These are phyloP conservation scores for Cryptomeria japonica DNA, from an alignment of 75 land plant species.

Conservation along the genomic window DNA sequence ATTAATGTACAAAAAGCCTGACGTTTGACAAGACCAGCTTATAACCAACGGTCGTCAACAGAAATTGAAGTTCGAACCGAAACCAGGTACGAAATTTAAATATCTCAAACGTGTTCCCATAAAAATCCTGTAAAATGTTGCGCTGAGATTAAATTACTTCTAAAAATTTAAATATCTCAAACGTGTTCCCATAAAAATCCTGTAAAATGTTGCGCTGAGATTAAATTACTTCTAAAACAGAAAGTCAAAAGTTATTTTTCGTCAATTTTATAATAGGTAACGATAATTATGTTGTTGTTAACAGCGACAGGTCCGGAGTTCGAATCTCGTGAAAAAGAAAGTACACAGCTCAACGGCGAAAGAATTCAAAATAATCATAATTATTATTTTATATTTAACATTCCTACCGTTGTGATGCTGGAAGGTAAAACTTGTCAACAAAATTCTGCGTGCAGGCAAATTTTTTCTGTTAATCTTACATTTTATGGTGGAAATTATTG, in stretches of 20 bases:
- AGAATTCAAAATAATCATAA: background rate
- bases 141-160: too few species aligned
- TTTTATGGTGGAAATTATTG: background rate
- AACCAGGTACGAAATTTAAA: too few species aligned
- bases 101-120: too few species aligned
- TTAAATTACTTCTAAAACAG: background rate
- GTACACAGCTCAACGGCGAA: background rate
- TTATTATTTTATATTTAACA: background rate
- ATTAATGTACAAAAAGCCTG: background rate
- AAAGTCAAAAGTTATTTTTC: background rate
- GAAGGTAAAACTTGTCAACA: too few species aligned
- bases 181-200: too few species aligned
- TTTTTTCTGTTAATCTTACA: background rate
- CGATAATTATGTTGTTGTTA: background rate
- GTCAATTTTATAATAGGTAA: background rate
- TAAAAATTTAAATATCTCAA: too few species aligned
- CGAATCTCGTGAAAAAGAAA: background rate
- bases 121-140: too few species aligned
- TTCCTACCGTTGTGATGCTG: background rate
- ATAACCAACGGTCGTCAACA: background rate
- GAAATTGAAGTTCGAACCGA: background rate
- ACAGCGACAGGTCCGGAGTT: background rate
- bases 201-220: too few species aligned
- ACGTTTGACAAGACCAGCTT: background rate
- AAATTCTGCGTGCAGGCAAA: background rate